A percentile compares a stretch with the other conserved stretches of the same genome.
Conservation (phyloP, 768 basidiomycete species). For the Rhizopogon vinicolor region DNA sequence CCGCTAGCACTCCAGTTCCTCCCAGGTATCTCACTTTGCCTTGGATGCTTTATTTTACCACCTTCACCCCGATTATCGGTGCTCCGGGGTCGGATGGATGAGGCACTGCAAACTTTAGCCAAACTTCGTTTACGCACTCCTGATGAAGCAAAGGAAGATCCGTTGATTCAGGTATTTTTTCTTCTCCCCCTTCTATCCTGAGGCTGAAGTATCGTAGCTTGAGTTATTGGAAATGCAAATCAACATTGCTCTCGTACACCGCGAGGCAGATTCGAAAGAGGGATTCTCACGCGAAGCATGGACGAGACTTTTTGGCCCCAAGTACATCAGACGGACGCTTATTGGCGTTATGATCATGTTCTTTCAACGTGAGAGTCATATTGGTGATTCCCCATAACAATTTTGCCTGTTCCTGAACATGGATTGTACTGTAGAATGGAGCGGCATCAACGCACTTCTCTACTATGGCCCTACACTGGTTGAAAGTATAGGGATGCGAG, state of each 20-base stretch:
- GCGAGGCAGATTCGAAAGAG: constrained; percentile 20
- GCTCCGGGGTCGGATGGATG: constrained; percentile 46
- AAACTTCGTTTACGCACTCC: constrained; percentile 41
- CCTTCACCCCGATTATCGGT: constrained; percentile 46
- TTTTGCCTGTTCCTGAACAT: neutral
- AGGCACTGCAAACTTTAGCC: constrained; percentile 55
- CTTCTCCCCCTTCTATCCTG: neutral
- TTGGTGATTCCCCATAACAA: neutral
- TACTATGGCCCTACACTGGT: constrained; percentile 81
- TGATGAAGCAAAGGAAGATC: constrained; percentile 46
- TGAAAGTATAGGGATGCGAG: constrained; percentile 54
- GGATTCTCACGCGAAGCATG: constrained; percentile 37
- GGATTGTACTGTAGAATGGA: constrained; percentile 57
- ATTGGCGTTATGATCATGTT: constrained; percentile 76
- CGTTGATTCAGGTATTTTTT: constrained; percentile 41
- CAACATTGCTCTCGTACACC: constrained; percentile 50
- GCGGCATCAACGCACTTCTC: constrained; percentile 78
- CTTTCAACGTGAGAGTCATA: constrained; percentile 62
- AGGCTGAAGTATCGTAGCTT: constrained; percentile 35
- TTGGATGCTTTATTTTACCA: constrained; percentile 51
- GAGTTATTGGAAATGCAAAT: constrained; percentile 77
- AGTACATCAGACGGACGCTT: constrained; percentile 57
- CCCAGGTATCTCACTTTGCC: constrained; percentile 60
- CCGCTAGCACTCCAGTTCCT: constrained; percentile 69
- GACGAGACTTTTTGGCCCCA: constrained; percentile 48